phyloP scores from a whole-genome alignment of 2,329 filamentous ascomycete species.

The Chaetomium strumarium region DNA sequence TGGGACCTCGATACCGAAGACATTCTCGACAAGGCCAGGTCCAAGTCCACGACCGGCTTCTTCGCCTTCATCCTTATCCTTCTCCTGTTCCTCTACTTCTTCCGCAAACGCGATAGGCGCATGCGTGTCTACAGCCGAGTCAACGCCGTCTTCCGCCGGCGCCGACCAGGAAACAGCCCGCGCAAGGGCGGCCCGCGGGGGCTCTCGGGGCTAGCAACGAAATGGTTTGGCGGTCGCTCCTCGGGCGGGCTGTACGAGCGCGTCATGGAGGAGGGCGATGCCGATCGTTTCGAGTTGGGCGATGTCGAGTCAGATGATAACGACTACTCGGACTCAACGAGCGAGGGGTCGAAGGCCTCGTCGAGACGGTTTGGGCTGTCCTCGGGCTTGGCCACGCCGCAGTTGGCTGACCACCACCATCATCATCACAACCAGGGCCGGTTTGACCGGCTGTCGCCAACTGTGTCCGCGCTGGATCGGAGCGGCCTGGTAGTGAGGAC shows the following conservation, averaged over 20 bases:
- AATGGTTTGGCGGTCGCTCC: constrained; percentile 55
- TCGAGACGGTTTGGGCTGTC: constrained; percentile 43
- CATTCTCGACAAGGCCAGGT: constrained; percentile 60
- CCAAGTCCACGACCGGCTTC: constrained; percentile 66
- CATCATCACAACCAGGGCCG: constrained; percentile 32
- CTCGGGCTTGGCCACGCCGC: constrained; percentile 64
- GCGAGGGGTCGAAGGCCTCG: constrained; percentile 42
- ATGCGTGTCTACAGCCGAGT: constrained; percentile 54
- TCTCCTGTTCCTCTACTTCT: constrained; percentile 61
- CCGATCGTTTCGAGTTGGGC: constrained; percentile 70
- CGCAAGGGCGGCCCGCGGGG: constrained; percentile 35
- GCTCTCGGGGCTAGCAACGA: constrained; percentile 48
- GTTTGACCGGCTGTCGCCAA: constrained; percentile 37
- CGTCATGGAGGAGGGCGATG: constrained; percentile 75
- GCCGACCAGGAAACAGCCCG: constrained; percentile 37
- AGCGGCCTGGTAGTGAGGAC: constrained; percentile 73
- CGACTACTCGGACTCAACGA: constrained; percentile 54
- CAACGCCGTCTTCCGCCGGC: constrained; percentile 36
- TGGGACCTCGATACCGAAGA: constrained; percentile 49
- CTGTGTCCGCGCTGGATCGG: constrained; percentile 49
- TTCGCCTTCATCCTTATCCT: constrained; percentile 73
- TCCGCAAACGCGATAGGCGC: constrained; percentile 74
- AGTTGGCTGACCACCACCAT: constrained; percentile 34
- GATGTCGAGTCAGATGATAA: constrained; percentile 53
- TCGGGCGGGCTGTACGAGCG: constrained; percentile 63